Evolutionary conservation across 169 alveolate species (phyloP), one percentile per base, ranked within the genome.

Genomic region (Besnoitia besnoiti): DNA sequence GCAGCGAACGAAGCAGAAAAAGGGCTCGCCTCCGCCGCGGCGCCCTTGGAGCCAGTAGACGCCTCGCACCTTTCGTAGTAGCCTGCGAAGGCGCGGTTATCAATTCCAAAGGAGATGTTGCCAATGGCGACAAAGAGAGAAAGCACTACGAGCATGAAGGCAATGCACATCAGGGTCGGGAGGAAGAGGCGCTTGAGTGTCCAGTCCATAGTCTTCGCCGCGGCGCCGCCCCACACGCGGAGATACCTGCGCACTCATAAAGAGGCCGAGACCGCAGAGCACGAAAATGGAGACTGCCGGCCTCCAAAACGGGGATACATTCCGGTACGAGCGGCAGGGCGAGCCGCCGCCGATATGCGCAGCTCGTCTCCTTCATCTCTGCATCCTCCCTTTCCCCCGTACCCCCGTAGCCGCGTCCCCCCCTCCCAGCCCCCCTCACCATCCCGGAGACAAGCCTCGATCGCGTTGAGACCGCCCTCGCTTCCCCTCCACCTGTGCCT

Each of bases 11-110:
- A n/a, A n/a, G n/a, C n/a, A n/a, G n/a, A n/a, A n/a, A n/a, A n/a
- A n/a, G n/a, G n/a, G n/a, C n/a, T n/a, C n/a, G n/a, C n/a, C n/a
- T n/a, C n/a, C n/a, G n/a, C n/a, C n/a, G n/a, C n/a, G n/a, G n/a
- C n/a, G n/a, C n/a, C n/a, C n/a, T n/a, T n/a, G n/a, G n/a, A n/a
- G n/a, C n/a, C n/a, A n/a, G n/a, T n/a, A n/a, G n/a, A n/a, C n/a
- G n/a, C n/a, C n/a, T n/a, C 80, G 21, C n/a, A 67, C 92, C 92
- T 89, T 44, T 75, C 87, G 92, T 89, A 89, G 77, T 62, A 89
- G 39, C 92, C 92, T 19, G 87, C 75, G n/a, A 89, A 89, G 27
- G 85, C 79, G 21, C 77, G 55, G 62, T 80, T 75, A 42, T 80
- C 92, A 16, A 42, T 77, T 21, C 92, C 92, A 39, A 89, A 75